These are phyloP conservation scores for Choiromyces venosus DNA, from an alignment of 495 filamentous ascomycete genomes.

Conservation along the genomic window DNA sequence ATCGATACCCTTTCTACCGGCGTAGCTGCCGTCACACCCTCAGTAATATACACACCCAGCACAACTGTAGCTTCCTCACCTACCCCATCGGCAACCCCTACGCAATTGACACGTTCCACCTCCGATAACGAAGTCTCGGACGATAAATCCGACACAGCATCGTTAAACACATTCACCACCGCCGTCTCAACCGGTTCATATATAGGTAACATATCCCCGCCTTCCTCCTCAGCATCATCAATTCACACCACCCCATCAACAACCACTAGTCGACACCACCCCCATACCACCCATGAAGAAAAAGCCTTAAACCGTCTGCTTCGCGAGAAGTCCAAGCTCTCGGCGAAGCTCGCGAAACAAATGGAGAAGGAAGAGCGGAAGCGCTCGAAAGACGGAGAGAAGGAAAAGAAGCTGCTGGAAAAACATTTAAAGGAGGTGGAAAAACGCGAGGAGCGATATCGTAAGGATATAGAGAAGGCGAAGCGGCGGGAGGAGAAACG, in stretches of 20 bases:
- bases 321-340: conserved; percentile 61
- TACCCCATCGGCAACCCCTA: not conserved
- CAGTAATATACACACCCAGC: conserved; percentile 6
- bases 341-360: conserved; percentile 58
- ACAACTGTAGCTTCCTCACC: conserved; percentile 5
- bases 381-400: conserved; percentile 49
- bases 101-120: conserved; percentile 11
- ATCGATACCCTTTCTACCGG: conserved; percentile 18
- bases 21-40: conserved; percentile 20
- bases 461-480: conserved; percentile 56
- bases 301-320: conserved; percentile 72
- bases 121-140: conserved; percentile 11
- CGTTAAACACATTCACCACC: conserved; percentile 29
- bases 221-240: conserved; percentile 41
- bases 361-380: conserved; percentile 47
- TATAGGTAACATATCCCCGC: conserved; percentile 41
- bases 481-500: conserved; percentile 54
- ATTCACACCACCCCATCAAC: conserved; percentile 27
- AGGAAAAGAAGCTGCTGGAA: conserved; percentile 56
- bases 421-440: conserved; percentile 58
- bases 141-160: conserved; percentile 19
- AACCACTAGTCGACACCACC: conserved; percentile 36
- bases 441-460: conserved; percentile 59
- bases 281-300: conserved; percentile 53
- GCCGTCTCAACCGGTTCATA: conserved; percentile 38